Evolutionary conservation across 441 rosid species (phyloP), one percentile per base, ranked within the genome.

Genomic region (Gossypium lobatum): DNA sequence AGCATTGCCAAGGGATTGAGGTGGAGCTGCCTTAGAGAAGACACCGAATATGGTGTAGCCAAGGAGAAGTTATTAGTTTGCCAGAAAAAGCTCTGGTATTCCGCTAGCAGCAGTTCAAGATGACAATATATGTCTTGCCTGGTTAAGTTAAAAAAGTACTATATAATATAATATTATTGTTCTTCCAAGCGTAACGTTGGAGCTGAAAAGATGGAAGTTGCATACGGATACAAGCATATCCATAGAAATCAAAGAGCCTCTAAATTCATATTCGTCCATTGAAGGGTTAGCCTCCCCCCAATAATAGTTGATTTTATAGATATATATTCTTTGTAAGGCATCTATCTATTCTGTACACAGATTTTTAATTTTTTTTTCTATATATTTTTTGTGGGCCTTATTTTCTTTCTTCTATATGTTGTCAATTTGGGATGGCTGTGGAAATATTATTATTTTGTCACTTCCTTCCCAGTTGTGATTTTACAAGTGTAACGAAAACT

Each of bases 41-140:
- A 90, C 57, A 84, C 97, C 0, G 93, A 91, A 73, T 82, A 90
- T 17, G 81, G 82, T 4, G 81, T 85, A 17, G 88, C 82, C 82
- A 91, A 82, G 82, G 99, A 93, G 87, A 95, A 88, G 84, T 16
- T 95, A 64, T 71, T 95, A 83, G 61, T 93, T 72, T 95, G 99
- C 89, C 96, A 93, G 84, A 95, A 95, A 82, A 91, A 90, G 54
- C 93, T 95, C 26, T 95, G 98, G 96, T 86, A 88, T 75, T 85
- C 93, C 37, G 86, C 95, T 25, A 80, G 79, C 75, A 76, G 79
- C 80, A 78, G 71, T 71, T 82, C 83, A 55, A 82, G 90, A 66
- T 85, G 82, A 82, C 37, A 26, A 69, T 31, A 1, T 31, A 6
- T 48, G 16, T 50, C 45, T 7, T 37, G 34, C 70, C 57, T 54